Conservation (phyloP, 2,329 filamentous ascomycete genomes). For the Exutisphaerella laricina region DNA sequence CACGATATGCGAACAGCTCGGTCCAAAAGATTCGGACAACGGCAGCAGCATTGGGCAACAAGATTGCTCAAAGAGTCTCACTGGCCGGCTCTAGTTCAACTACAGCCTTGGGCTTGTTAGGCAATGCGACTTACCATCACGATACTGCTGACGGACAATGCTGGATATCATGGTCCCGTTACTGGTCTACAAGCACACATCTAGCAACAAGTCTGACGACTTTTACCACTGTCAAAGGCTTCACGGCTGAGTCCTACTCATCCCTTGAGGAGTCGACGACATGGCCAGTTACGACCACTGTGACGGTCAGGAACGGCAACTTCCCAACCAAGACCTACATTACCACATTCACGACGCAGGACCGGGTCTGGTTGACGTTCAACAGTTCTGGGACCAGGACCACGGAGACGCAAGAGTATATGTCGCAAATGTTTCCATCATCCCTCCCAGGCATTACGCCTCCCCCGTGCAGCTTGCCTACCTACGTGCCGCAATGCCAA, state of each 20-base stretch:
- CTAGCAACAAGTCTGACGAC: not conserved
- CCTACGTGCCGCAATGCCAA: conserved; percentile 16
- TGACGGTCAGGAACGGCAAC: conserved; percentile 4
- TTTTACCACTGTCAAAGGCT: not conserved
- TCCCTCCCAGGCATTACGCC: conserved; percentile 2
- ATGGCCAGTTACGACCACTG: not conserved
- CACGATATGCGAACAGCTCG: not conserved
- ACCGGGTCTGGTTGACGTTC: not conserved
- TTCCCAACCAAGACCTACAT: conserved; percentile 6
- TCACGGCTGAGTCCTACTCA: not conserved
- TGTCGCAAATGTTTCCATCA: not conserved
- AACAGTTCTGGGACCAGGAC: not conserved
- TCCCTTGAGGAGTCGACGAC: not conserved
- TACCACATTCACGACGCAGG: not conserved
- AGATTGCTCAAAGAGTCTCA: conserved; percentile 1
- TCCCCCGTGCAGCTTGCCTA: conserved; percentile 10
- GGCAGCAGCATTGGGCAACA: not conserved
- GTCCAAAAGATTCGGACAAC: not conserved
- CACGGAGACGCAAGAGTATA: not conserved
- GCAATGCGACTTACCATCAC: not conserved
- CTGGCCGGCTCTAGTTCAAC: not conserved
- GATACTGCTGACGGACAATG: not conserved
- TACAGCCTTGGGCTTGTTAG: not conserved
- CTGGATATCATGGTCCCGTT: conserved; percentile 1
- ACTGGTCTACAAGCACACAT: conserved; percentile 3